Base-by-base conservation (phyloP, 306 rosid species). In the Medicago ruthenica region DNA sequence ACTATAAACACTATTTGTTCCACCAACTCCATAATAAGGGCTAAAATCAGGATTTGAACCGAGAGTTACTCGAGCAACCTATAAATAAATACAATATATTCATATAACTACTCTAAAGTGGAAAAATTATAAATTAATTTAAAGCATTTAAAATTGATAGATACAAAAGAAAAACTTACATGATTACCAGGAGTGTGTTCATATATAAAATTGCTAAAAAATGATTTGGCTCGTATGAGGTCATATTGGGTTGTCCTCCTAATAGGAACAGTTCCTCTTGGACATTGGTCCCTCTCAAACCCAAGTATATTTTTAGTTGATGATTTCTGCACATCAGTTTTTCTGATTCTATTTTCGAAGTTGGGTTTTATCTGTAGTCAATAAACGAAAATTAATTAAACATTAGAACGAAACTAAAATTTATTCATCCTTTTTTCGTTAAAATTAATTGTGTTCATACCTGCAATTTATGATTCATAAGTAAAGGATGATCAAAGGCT, bases 391-490 rank as follows among this genome's bases (percentile, higher is more conserved):
- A 18, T 12, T 47, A 22, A 24, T 24, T 24, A 0, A 47, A 60
- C 4, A 24, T 62, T 47, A 6, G 6, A 47, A 18, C 8, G 17
- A 0, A 5, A 24, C 27, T 24, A 6, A 48, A 73, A 20, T 58
- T 0, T 22, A 73, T 3, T 10, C 1, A 11, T 6, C 5, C 2
- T 31, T 31, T 31, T 31, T 31, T 0, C 6, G 6, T 4, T 3
- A 31, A 31, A 31, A 31, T 31, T 20, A 2, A 20, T 5, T 6
- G 8, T 4, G 1, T 20, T 0, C 22, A 4, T 39, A 62, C 77
- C 73, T 62, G 66, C 6, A 71, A 50, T 8, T 50, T 71, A 5
- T 78, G 82, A 6, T 71, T 17, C 9, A 48, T 48, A 1, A 78
- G 0, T 0, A 71, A n/a, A 6, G 50, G 77, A 71, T 79, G 67